Evolutionary conservation across 1,284 basidiomycete species (phyloP).

Genomic region (Pyrrhoderma noxium): DNA sequence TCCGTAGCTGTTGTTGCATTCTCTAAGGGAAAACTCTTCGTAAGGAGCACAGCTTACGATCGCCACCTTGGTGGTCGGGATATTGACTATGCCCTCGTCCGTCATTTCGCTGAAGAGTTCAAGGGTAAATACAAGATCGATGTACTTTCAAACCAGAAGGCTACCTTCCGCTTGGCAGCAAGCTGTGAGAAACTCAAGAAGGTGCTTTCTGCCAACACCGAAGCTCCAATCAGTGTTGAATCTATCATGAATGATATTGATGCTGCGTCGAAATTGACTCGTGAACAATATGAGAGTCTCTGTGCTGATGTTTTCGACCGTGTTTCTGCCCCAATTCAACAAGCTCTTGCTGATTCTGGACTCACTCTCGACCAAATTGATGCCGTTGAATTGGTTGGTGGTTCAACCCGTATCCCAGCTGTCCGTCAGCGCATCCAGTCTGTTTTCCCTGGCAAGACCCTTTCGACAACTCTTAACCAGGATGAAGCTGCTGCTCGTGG

Average conservation of each 20-base stretch:
- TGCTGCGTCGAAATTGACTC: constrained; percentile 50
- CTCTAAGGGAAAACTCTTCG: constrained; percentile 82
- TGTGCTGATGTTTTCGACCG: constrained; percentile 47
- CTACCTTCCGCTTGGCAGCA: constrained; percentile 78
- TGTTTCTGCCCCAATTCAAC: constrained; percentile 46
- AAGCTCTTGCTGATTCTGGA: constrained; percentile 51
- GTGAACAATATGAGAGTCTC: constrained; percentile 56
- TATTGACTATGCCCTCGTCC: constrained; percentile 82
- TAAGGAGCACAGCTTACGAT: constrained; percentile 85
- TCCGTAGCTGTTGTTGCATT: constrained; percentile 84
- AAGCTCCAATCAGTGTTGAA: constrained; percentile 85
- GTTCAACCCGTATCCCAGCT: constrained; percentile 61
- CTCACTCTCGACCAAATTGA: constrained; percentile 54
- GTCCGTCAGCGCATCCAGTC: constrained; percentile 59
- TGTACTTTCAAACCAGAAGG: constrained; percentile 84
- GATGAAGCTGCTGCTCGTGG: constrained; percentile 93
- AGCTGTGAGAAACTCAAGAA: constrained; percentile 75
- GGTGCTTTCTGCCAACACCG: constrained; percentile 75
- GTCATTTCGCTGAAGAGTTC: constrained; percentile 87
- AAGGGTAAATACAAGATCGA: constrained; percentile 93
- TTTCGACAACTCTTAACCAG: constrained; percentile 89
- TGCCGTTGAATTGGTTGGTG: constrained; percentile 63
- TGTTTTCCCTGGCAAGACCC: constrained; percentile 60
- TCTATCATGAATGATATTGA: constrained; percentile 89
- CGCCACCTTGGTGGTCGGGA: constrained; percentile 89